phyloP scores from a whole-genome alignment of 2,329 filamentous ascomycete genomes.

The Ophiostoma ulmi region DNA sequence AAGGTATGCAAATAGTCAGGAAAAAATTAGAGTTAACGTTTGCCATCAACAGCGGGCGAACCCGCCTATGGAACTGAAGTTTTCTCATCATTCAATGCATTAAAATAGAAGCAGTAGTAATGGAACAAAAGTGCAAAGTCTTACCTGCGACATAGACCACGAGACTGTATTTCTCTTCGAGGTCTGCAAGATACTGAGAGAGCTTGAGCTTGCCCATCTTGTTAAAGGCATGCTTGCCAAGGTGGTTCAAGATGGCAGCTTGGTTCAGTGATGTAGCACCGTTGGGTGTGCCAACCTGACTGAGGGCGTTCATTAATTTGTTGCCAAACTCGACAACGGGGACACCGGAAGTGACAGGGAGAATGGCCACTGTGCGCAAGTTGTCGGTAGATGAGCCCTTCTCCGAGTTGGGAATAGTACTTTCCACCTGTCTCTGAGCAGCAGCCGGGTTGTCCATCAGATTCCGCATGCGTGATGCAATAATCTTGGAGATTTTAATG shows the following conservation, averaged over 20 bases:
- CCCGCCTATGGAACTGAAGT: constrained; percentile 44
- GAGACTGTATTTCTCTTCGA: constrained; percentile 95
- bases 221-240: constrained; percentile 93
- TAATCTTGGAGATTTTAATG: constrained; percentile 98
- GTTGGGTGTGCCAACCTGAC: constrained; percentile 82
- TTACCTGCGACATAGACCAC: constrained; percentile 86
- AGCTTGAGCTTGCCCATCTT: constrained; percentile 95
- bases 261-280: constrained; percentile 91
- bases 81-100: constrained; percentile 48
- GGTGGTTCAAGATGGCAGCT: constrained; percentile 85
- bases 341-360: constrained; percentile 85
- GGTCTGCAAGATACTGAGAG: constrained; percentile 89
- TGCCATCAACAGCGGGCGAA: constrained; percentile 48
- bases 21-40: constrained; percentile 64
- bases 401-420: constrained; percentile 52
- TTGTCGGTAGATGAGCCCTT: constrained; percentile 83
- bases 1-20: constrained; percentile 43
- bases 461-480: constrained; percentile 88
- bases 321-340: constrained; percentile 95
- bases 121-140: constrained; percentile 27
- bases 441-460: constrained; percentile 76
- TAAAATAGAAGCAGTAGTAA: neutral
- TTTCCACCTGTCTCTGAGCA: constrained; percentile 56
- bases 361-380: constrained; percentile 81
- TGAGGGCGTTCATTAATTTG: constrained; percentile 77